Evolutionary conservation across 2,329 filamentous ascomycete genomes (phyloP).

Genomic region (Fusarium sororula): DNA sequence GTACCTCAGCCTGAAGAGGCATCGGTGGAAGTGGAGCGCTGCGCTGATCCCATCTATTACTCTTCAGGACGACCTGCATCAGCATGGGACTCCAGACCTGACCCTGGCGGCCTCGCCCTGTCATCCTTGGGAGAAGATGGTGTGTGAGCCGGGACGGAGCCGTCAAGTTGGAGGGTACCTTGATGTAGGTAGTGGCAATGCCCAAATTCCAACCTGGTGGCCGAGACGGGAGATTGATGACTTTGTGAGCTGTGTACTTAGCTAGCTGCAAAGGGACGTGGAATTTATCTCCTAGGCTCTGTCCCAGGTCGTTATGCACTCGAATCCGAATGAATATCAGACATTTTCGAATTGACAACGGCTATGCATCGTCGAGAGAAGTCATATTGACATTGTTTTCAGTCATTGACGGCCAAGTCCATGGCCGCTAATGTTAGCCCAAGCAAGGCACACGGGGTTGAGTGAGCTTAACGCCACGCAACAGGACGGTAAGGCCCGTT

Average conservation of each 20-base stretch:
- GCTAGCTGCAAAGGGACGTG: neutral
- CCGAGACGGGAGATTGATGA: neutral
- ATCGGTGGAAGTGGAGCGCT: slow-evolving; percentile 10
- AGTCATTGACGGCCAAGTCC: neutral
- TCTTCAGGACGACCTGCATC: slow-evolving; percentile 20
- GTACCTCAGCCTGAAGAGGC: slow-evolving; percentile 10
- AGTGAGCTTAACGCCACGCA: slow-evolving; percentile 15
- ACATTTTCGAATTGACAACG: neutral
- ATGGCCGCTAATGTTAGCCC: neutral
- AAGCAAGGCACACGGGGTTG: slow-evolving; percentile 16
- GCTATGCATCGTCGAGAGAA: neutral
- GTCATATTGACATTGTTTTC: neutral
- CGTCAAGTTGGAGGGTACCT: neutral
- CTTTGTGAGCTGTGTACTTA: neutral
- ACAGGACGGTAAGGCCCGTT: slow-evolving; percentile 13
- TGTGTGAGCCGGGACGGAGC: neutral
- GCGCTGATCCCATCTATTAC: slow-evolving; percentile 20
- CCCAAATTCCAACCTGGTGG: neutral
- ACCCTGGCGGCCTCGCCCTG: slow-evolving; percentile 2
- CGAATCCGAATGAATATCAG: neutral
- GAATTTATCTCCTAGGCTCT: neutral
- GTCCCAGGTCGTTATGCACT: neutral
- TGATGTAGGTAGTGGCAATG: neutral
- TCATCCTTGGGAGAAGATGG: slow-evolving; percentile 8
- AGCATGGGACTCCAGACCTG: neutral